Evolutionary conservation across 345 rosid genomes (phyloP).

Genomic region (Arabis hirsuta): DNA sequence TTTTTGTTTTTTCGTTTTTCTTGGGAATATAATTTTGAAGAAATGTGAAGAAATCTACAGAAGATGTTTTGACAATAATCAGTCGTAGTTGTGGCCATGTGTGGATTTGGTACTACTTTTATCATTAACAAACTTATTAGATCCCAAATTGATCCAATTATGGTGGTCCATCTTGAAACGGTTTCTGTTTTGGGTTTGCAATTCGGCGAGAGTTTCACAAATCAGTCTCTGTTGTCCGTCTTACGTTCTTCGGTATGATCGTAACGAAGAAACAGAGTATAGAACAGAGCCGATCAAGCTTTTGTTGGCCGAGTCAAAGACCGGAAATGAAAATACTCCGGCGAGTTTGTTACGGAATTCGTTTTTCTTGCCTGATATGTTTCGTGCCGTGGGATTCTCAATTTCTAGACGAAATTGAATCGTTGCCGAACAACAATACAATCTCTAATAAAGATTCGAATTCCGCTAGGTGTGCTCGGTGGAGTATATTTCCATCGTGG

Average conservation of each 20-base stretch:
- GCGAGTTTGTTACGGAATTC: too few relatives aligned
- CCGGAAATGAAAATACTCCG: slow-evolving; percentile 8
- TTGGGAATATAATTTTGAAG: too few relatives aligned
- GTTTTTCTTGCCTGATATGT: slow-evolving; percentile 44
- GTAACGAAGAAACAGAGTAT: slow-evolving; percentile 50
- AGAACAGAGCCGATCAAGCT: slow-evolving; percentile 20
- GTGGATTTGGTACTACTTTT: too few relatives aligned
- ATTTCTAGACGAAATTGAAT: slow-evolving; percentile 53
- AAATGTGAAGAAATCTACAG: too few relatives aligned
- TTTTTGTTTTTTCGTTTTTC: too few relatives aligned
- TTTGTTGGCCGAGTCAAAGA: not conserved
- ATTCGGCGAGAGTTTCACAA: slow-evolving; percentile 58
- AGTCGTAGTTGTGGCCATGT: too few relatives aligned
- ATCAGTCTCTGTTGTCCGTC: slow-evolving; percentile 63
- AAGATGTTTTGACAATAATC: too few relatives aligned
- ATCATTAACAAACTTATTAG: too few relatives aligned
- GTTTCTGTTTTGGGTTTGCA: slow-evolving; percentile 51
- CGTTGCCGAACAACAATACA: slow-evolving; percentile 23
- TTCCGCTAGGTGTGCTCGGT: slow-evolving; percentile 42
- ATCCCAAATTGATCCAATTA: too few relatives aligned
- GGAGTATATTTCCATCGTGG: too few relatives aligned
- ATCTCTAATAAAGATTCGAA: not conserved
- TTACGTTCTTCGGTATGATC: slow-evolving; percentile 69
- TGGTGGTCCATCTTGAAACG: slow-evolving; percentile 45
- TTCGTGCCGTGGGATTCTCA: slow-evolving; percentile 44